Evolutionary conservation across 1,284 basidiomycete genomes (phyloP).

Genomic region (Tylopilus orsonianus): DNA sequence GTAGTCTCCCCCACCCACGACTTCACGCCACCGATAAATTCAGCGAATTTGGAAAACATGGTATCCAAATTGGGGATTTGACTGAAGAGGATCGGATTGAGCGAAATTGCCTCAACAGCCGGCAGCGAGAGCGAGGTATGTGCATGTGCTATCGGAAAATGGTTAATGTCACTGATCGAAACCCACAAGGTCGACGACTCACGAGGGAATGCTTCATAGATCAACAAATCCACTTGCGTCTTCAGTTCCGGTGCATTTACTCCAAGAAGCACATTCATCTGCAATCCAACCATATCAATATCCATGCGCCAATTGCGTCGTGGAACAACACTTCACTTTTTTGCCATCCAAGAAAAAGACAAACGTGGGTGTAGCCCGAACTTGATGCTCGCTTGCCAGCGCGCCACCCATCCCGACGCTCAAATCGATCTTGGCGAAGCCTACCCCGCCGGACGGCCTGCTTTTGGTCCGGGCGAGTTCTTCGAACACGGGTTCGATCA

Average conservation of each 20-base stretch:
- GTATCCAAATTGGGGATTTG: slow-evolving; percentile 70
- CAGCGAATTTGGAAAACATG: slow-evolving; percentile 60
- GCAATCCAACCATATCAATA: slow-evolving; percentile 16
- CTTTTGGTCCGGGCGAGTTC: slow-evolving; percentile 46
- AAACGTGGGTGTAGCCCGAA: slow-evolving; percentile 85
- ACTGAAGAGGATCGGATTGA: slow-evolving; percentile 74
- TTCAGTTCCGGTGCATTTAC: slow-evolving; percentile 65
- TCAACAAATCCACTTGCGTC: slow-evolving; percentile 68
- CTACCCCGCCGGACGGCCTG: slow-evolving; percentile 44
- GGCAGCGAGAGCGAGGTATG: slow-evolving; percentile 67
- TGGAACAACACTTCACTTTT: slow-evolving; percentile 48
- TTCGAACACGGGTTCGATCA: slow-evolving; percentile 66
- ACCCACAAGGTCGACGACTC: slow-evolving; percentile 38
- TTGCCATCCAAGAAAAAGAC: slow-evolving; percentile 78
- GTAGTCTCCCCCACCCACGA: slow-evolving; percentile 36
- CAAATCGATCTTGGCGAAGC: slow-evolving; percentile 81
- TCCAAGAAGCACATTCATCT: slow-evolving; percentile 75
- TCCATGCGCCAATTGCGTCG: background rate
- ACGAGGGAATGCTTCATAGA: slow-evolving; percentile 79
- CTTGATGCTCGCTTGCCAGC: slow-evolving; percentile 63
- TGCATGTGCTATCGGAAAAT: slow-evolving; percentile 60
- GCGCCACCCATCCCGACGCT: slow-evolving; percentile 60
- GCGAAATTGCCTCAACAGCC: slow-evolving; percentile 61
- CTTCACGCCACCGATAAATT: slow-evolving; percentile 54
- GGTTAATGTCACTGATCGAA: slow-evolving; percentile 6